Conservation (phyloP, 2,329 filamentous ascomycete genomes). For the Thermochaetoides dissita region DNA sequence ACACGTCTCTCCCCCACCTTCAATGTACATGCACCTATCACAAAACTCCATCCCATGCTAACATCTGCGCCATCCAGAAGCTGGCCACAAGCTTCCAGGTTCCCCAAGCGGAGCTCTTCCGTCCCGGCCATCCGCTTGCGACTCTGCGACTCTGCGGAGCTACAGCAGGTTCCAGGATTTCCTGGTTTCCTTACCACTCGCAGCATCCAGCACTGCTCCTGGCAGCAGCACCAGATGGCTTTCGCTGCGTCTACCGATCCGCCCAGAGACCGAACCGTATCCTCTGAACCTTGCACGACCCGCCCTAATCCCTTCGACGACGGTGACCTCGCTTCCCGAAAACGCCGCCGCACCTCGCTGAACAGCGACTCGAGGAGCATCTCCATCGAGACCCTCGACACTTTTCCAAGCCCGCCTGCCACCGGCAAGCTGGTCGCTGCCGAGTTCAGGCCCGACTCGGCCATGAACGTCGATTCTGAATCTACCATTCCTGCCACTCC, state of each 20-base stretch:
- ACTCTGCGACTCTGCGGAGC: slow-evolving; percentile 25
- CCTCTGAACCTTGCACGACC: slow-evolving; percentile 48
- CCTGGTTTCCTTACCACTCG: slow-evolving; percentile 24
- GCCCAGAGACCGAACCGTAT: slow-evolving; percentile 43
- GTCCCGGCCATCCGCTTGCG: slow-evolving; percentile 2
- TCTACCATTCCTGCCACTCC: slow-evolving; percentile 30
- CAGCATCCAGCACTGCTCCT: too few species aligned
- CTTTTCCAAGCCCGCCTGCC: slow-evolving; percentile 18
- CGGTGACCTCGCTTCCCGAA: slow-evolving; percentile 39
- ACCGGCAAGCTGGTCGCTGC: slow-evolving; percentile 17
- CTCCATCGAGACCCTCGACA: slow-evolving; percentile 31
- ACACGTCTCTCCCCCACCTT: slow-evolving; percentile 5
- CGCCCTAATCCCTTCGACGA: slow-evolving; percentile 53
- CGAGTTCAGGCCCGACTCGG: slow-evolving; percentile 18
- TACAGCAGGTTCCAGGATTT: slow-evolving; percentile 21
- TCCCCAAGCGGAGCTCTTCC: slow-evolving; percentile 35
- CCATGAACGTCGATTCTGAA: slow-evolving; percentile 29
- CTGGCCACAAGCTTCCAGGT: slow-evolving; percentile 35
- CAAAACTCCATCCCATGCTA: slow-evolving; percentile 38
- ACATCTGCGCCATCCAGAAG: slow-evolving; percentile 30
- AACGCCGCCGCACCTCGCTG: slow-evolving; percentile 47
- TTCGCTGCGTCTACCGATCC: slow-evolving; percentile 34
- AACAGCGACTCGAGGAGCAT: slow-evolving; percentile 37
- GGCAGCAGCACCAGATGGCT: slow-evolving; percentile 33
- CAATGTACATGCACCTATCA: slow-evolving; percentile 4